Conservation (phyloP, 768 basidiomycete genomes). For the Dentipellis sp. region DNA sequence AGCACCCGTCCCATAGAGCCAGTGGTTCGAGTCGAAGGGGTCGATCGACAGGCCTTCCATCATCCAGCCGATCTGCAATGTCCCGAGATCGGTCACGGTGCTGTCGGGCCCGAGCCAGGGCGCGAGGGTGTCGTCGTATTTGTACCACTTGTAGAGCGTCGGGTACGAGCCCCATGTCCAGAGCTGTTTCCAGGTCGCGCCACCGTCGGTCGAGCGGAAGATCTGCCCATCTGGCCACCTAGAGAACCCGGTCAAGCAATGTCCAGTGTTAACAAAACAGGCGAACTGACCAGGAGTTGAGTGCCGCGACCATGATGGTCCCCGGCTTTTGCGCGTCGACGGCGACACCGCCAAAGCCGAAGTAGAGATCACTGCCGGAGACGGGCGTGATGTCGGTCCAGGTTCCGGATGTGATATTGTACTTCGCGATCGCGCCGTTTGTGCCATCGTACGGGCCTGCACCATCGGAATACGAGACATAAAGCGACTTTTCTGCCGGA, state of each 20-base stretch:
- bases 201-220: conserved; percentile 49
- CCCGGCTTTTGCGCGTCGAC: conserved; percentile 54
- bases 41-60: conserved; percentile 60
- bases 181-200: conserved; percentile 47
- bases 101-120: conserved; percentile 50
- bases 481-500: conserved; percentile 44
- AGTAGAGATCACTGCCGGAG: conserved; percentile 43
- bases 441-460: conserved; percentile 59
- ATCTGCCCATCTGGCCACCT: conserved; percentile 58
- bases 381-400: conserved; percentile 61
- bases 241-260: conserved; percentile 9
- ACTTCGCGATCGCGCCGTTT: conserved; percentile 36
- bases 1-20: conserved; percentile 62
- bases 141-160: conserved; percentile 37
- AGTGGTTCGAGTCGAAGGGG: conserved; percentile 61
- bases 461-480: conserved; percentile 53
- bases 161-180: conserved; percentile 48
- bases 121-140: conserved; percentile 43
- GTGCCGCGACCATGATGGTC: conserved; percentile 59
- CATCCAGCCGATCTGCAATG: conserved; percentile 60
- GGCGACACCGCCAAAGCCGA: conserved; percentile 54
- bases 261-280: neutral
- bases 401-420: conserved; percentile 40
- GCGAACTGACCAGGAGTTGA: conserved; percentile 32
- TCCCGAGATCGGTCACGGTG: conserved; percentile 33